Base-by-base conservation (phyloP, 495 filamentous ascomycete genomes). In the Penicillium waksmanii region DNA sequence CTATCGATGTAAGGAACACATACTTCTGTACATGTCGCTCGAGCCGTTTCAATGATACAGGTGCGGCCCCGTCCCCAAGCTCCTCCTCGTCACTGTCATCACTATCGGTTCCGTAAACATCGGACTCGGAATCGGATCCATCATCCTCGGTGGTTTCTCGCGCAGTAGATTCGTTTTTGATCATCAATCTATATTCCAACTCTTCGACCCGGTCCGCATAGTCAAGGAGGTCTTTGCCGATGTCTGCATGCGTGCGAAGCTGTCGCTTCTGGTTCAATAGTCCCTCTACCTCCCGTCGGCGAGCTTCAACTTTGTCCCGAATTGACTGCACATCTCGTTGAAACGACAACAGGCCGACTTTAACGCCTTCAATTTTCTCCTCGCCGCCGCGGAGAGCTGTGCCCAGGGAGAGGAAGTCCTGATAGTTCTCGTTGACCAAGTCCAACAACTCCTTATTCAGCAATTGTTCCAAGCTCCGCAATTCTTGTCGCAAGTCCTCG, bases 371-470 rank as follows among this genome's bases (percentile, higher is more conserved):
- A 3, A 96, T 86, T 69, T 87, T 91, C 68, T 96, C 93, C 63
- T 96, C 94, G 2, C 96, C 96, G 0, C 93, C 93, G 50, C 85
- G 85, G 40, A 99, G 75, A 66, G 91, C 89, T 31, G 82, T 85
- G 0, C 96, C 95, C 0, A 99, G 74, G 5, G 85, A 86, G 2
- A 99, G 70, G 64, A 98, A 98, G 63, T 94, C 91, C 42, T 89
- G 85, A 70, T 97, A 97, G 72, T 98, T 93, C 33, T 88, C 81
- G 68, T 98, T 98, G 60, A 99, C 93, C 2, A 98, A 84, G 70
- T 97, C 93, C 5, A 98, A 80, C 9, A 99, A 78, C 71, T 99
- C 94, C 55, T 87, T 86, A 60, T 84, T 87, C 50, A 98, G 84
- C 17, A 86, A 79, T 61, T 89, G 84, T 56, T 85, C 87, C 23